Evolutionary conservation across 805 yeast genomes (phyloP), one percentile per base, ranked within the genome.

Genomic region (Monosporozyma solicola): DNA sequence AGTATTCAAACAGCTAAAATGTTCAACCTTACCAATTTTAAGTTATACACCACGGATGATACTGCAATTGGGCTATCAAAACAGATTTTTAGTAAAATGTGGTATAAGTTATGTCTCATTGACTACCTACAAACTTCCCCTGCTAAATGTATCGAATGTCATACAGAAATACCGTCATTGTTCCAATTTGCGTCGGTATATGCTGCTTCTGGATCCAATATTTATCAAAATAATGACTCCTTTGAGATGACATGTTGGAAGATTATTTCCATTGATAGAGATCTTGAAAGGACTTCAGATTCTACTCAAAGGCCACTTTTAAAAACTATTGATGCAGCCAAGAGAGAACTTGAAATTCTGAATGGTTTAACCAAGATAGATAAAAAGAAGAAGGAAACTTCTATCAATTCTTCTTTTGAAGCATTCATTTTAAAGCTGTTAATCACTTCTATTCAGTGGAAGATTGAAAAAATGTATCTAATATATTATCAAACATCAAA

Each of bases 241-340:
- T 64, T 63, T 47, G 71, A 67, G 50, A 54, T 61, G 1, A 49
- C 65, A 1, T 56, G 54, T 37, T 67, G 71, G 71, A 67, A 66
- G 43, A 51, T 67, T 1, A 47, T 60, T 1, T 66, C 70, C 1
- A 48, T 67, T 8, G 70, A 67, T n/a, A 62, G 70, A 48, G 70
- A 67, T 51, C 27, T 66, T n/a, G 63, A 64, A 31, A 59, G 55
- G 22, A 62, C 60, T 45, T 39, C 56, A 22, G 43, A 24, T 4
- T 57, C 56, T 22, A 48, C 52, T 2, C 50, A 56, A 11, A 67
- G 60, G 47, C 69, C 70, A 2, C 64, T 63, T 9, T 43, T 65
- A 10, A 65, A 63, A 49, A 63, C 69, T 5, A 49, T 67, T 25
- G 68, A 67, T 25, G 62, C 66, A 1, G 54, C 65, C 4, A 57